A percentile compares a stretch with the other conserved stretches of the same genome.
phyloP scores from a whole-genome alignment of 768 basidiomycete species.

The Leccinum longicurvipes region DNA sequence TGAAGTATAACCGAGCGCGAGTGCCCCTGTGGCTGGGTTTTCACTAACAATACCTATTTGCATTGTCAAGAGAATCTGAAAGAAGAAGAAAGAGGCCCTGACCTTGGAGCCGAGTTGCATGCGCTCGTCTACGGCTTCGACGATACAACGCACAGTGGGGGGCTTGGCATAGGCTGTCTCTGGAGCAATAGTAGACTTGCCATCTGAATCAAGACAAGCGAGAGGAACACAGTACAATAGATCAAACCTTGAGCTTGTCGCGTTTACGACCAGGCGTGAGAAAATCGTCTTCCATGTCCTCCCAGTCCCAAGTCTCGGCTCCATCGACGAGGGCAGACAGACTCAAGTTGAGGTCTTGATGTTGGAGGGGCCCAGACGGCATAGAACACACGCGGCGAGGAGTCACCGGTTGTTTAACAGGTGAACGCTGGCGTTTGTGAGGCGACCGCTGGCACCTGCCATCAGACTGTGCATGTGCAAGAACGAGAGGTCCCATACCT shows the following conservation, averaged over 20 bases:
- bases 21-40: conserved; percentile 38
- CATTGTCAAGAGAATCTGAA: neutral
- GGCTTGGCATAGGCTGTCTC: conserved; percentile 28
- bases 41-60: conserved; percentile 50
- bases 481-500: conserved; percentile 1
- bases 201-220: conserved; percentile 1
- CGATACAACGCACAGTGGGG: conserved; percentile 54
- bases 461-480: neutral
- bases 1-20: conserved; percentile 53
- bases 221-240: too few relatives aligned
- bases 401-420: conserved; percentile 13
- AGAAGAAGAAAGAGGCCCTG: neutral
- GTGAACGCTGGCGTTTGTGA: conserved; percentile 13
- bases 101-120: conserved; percentile 26
- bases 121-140: conserved; percentile 44
- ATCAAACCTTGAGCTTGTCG: conserved; percentile 20
- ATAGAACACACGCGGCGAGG: conserved; percentile 12
- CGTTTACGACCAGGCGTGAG: conserved; percentile 44
- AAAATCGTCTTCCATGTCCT: conserved; percentile 49
- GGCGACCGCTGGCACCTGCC: conserved; percentile 9
- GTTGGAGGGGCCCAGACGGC: neutral
- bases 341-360: conserved; percentile 36
- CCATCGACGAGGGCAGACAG: conserved; percentile 54
- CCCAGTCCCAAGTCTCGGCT: conserved; percentile 69
- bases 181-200: conserved; percentile 12